Conservation (phyloP, 2,329 filamentous ascomycete species). For the Mollisiaceae sp. region DNA sequence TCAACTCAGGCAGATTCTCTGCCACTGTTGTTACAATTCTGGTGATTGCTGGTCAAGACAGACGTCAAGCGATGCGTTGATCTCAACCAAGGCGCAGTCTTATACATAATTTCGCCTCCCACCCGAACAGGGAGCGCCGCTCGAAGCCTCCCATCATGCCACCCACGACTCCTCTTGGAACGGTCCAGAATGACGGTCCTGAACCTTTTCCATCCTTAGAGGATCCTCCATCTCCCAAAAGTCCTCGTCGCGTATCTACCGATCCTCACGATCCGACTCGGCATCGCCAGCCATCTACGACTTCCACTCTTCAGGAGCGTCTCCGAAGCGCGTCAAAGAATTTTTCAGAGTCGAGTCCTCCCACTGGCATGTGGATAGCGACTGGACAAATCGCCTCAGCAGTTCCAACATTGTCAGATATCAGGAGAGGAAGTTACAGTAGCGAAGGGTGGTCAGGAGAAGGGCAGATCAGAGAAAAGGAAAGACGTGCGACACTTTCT, state of each 20-base stretch:
- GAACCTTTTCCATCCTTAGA: constrained; percentile 29
- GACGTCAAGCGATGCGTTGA: constrained; percentile 15
- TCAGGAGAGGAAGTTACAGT: constrained; percentile 40
- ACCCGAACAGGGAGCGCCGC: constrained; percentile 7
- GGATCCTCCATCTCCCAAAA: constrained; percentile 27
- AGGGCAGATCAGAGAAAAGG: constrained; percentile 40
- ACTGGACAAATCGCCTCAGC: constrained; percentile 49
- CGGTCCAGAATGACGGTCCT: constrained; percentile 23
- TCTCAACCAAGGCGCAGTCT: constrained; percentile 12
- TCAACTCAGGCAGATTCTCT: neutral
- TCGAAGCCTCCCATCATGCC: constrained; percentile 9
- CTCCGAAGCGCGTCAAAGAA: constrained; percentile 40
- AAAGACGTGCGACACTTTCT: constrained; percentile 34
- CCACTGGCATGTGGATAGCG: constrained; percentile 54
- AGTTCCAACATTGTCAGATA: constrained; percentile 40
- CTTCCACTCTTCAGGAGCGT: constrained; percentile 35
- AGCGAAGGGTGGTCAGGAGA: constrained; percentile 41
- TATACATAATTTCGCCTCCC: constrained; percentile 14
- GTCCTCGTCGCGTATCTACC: constrained; percentile 20
- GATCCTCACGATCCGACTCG: constrained; percentile 19
- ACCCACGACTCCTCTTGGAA: constrained; percentile 14
- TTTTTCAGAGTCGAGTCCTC: constrained; percentile 54
- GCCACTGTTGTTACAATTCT: neutral
- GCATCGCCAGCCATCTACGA: constrained; percentile 17
- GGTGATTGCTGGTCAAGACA: neutral